Conservation (phyloP, 305 asterid genomes). For the Rubia occidens region DNA sequence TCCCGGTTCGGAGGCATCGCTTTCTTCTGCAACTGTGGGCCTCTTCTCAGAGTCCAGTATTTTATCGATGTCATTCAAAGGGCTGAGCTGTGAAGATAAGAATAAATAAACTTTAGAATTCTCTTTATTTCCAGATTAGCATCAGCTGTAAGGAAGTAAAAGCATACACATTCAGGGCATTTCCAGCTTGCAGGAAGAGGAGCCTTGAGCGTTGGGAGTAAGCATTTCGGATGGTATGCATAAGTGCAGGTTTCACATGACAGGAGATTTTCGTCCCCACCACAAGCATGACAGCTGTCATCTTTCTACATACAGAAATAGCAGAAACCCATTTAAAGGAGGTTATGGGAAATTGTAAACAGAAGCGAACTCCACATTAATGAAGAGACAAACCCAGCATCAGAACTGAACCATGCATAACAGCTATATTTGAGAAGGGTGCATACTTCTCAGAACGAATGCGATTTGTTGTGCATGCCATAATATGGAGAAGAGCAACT, state of each 20-base stretch:
- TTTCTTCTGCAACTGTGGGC: conserved; percentile 57
- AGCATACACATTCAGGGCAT: conserved; percentile 94
- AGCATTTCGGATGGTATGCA: conserved; percentile 74
- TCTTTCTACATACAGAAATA: conserved; percentile 44
- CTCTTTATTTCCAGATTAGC: neutral
- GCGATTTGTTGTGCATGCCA: no score
- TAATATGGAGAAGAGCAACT: no score
- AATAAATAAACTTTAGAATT: conserved; percentile 3
- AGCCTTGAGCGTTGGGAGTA: conserved; percentile 54
- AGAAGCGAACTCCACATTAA: neutral
- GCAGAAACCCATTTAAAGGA: conserved; percentile 10
- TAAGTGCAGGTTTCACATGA: conserved; percentile 77
- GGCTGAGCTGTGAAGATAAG: conserved; percentile 54
- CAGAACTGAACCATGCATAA: no score
- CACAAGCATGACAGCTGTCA: conserved; percentile 77
- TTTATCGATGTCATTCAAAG: conserved; percentile 75
- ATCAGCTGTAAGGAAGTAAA: conserved; percentile 1
- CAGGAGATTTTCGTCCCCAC: conserved; percentile 47
- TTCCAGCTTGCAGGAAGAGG: conserved; percentile 73
- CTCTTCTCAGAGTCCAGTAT: conserved; percentile 89
- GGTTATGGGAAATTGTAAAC: no score
- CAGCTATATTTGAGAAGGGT: no score
- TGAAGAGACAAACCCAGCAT: neutral
- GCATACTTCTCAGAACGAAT: no score
- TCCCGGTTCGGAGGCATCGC: conserved; percentile 58